These are phyloP conservation scores for Claviceps purpurea DNA, from an alignment of 2,329 filamentous ascomycete species.

Conservation along the genomic window DNA sequence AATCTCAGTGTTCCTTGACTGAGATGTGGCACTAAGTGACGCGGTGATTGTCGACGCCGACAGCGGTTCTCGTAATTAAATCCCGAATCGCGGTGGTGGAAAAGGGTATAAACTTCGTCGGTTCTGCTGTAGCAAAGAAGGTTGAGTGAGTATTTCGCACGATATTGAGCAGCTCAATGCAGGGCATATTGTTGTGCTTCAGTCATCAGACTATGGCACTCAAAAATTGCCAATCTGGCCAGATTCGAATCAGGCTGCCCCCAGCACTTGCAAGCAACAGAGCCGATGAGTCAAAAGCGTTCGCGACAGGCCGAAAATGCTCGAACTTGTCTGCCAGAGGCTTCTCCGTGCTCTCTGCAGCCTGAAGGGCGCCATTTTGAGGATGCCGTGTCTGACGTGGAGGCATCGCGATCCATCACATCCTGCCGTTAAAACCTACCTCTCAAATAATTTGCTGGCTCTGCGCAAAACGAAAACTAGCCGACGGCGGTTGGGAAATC, in stretches of 20 bases:
- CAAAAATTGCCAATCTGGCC: background rate
- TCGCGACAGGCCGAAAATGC: background rate
- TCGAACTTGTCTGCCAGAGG: background rate
- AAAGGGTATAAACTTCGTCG: background rate
- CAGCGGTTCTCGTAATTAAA: background rate
- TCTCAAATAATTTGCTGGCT: background rate
- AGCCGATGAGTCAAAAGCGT: background rate
- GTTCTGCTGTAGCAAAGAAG: background rate
- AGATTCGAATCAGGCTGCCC: background rate
- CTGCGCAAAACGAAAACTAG: background rate
- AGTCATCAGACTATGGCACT: background rate
- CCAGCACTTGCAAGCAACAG: background rate
- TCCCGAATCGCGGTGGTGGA: background rate
- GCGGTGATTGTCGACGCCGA: slow-evolving; percentile 3
- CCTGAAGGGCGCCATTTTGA: background rate
- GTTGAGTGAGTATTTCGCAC: background rate
- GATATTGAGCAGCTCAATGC: background rate
- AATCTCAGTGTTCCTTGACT: slow-evolving; percentile 4
- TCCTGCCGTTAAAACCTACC: background rate
- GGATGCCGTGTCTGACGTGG: background rate
- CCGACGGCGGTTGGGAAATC: background rate
- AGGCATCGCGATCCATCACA: background rate
- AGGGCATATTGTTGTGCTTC: background rate
- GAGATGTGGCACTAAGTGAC: background rate
- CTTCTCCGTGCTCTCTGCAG: background rate